These are phyloP conservation scores for Cymbopogon flexuosus DNA, from an alignment of 202 grass and related monocot species.

Conservation along the genomic window DNA sequence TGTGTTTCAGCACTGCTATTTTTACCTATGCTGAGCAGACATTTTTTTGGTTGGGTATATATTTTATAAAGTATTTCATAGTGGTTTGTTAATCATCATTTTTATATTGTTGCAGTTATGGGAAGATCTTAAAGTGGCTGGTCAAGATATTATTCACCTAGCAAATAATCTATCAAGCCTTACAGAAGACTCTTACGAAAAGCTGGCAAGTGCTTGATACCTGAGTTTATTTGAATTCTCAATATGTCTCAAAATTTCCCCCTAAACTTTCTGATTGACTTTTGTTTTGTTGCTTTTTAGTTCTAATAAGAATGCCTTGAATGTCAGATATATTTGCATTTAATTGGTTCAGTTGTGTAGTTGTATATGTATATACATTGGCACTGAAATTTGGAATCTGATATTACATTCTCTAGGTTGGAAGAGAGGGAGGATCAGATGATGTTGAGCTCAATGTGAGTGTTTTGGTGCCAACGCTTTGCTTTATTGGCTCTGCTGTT, in stretches of 20 bases:
- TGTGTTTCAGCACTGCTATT: slow-evolving; percentile 12
- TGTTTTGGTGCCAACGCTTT: slow-evolving; percentile 19
- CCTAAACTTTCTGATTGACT: not conserved
- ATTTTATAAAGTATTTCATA: not conserved
- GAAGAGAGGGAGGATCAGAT: slow-evolving; percentile 24
- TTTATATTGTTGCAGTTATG: slow-evolving; percentile 57
- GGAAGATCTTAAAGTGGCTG: slow-evolving; percentile 62
- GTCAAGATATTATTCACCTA: slow-evolving; percentile 60
- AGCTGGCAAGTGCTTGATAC: slow-evolving; percentile 46
- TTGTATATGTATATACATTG: slow-evolving; percentile 3
- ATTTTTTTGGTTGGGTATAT: not conserved
- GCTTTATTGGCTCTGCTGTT: slow-evolving; percentile 9
- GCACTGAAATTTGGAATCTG: slow-evolving; percentile 27
- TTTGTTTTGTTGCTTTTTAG: slow-evolving; percentile 9
- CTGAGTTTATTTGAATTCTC: slow-evolving; percentile 13
- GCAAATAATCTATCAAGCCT: slow-evolving; percentile 71
- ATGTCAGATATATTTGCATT: slow-evolving; percentile 17
- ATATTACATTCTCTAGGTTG: slow-evolving; percentile 39
- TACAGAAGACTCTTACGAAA: slow-evolving; percentile 46
- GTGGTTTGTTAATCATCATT: not conserved
- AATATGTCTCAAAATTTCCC: not conserved
- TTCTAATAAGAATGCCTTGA: slow-evolving; percentile 12
- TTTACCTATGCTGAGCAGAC: slow-evolving; percentile 4
- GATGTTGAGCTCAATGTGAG: slow-evolving; percentile 37
- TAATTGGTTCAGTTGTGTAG: not conserved